Evolutionary conservation across 805 yeast genomes (phyloP).

Genomic region (Tetrapisispora pingtungensis): DNA sequence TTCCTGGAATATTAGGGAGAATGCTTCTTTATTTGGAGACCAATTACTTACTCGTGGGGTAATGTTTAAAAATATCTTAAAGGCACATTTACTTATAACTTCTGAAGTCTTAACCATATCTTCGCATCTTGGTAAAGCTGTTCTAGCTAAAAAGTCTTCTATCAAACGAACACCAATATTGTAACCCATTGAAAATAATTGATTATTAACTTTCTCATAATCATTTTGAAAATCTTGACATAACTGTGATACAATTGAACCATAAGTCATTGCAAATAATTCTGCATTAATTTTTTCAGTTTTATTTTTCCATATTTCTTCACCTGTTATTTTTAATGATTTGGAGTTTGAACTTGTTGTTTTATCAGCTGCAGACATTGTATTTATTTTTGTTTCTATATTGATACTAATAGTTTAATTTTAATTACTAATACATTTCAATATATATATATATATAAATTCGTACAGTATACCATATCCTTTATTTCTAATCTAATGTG

Average conservation of each 20-base stretch:
- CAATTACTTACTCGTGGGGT: slow-evolving; percentile 68
- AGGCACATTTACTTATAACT: slow-evolving; percentile 74
- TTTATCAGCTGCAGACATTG: slow-evolving; percentile 2
- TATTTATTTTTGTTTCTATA: too few species aligned
- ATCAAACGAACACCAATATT: slow-evolving; percentile 84
- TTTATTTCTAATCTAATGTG: too few species aligned
- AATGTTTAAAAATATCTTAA: slow-evolving; percentile 78
- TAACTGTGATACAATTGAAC: slow-evolving; percentile 83
- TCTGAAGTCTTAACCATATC: slow-evolving; percentile 82
- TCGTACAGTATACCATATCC: too few species aligned
- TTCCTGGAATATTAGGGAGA: slow-evolving; percentile 62
- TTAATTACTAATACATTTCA: too few species aligned
- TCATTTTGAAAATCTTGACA: slow-evolving; percentile 74
- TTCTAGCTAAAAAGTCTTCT: slow-evolving; percentile 84
- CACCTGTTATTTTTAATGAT: slow-evolving; percentile 44
- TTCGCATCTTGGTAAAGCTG: slow-evolving; percentile 76
- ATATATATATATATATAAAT: too few species aligned
- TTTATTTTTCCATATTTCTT: slow-evolving; percentile 83
- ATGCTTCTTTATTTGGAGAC: slow-evolving; percentile 65
- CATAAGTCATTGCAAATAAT: slow-evolving; percentile 88
- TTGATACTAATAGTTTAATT: too few species aligned
- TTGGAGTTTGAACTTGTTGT: slow-evolving; percentile 11
- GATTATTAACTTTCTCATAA: slow-evolving; percentile 68
- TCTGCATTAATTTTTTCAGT: slow-evolving; percentile 89
- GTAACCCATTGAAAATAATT: slow-evolving; percentile 88